These are phyloP conservation scores for Cryptococcus sp. DNA, from an alignment of 1,284 basidiomycete genomes.

Conservation along the genomic window DNA sequence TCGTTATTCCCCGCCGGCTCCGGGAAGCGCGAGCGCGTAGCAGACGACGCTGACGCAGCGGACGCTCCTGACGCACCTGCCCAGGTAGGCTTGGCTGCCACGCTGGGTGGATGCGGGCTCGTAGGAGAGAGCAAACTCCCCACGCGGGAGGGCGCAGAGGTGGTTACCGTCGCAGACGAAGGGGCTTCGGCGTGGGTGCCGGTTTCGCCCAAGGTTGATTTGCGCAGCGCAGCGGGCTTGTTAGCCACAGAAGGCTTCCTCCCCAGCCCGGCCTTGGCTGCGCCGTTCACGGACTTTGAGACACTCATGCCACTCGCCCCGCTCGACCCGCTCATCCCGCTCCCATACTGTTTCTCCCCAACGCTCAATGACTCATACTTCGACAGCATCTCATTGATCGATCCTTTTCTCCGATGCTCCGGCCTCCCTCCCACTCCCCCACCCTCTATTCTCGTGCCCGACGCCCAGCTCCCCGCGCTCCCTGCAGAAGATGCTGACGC, in stretches of 20 bases:
- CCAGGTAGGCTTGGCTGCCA: conserved; percentile 12
- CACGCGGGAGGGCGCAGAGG: background rate
- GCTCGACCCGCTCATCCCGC: background rate
- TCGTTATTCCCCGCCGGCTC: too few species aligned
- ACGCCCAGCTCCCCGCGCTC: too few species aligned
- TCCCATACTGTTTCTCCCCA: background rate
- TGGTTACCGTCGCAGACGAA: background rate
- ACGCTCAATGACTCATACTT: conserved; percentile 27
- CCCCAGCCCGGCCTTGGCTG: conserved; percentile 1
- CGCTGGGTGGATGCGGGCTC: conserved; percentile 10
- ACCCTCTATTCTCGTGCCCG: too few species aligned
- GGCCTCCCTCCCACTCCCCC: conserved; percentile 10
- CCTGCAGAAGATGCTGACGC: background rate
- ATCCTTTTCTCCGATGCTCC: conserved; percentile 34
- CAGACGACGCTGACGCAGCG: too few species aligned
- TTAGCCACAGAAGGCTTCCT: conserved; percentile 32
- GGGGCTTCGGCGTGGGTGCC: background rate
- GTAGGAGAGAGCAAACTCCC: background rate
- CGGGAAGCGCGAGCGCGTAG: too few species aligned
- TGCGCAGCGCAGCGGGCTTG: conserved; percentile 31
- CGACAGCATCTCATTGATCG: conserved; percentile 45
- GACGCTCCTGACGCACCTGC: background rate
- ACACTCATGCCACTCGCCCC: too few species aligned
- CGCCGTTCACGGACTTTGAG: too few species aligned
- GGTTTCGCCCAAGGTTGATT: conserved; percentile 14